A percentile compares a stretch with the other conserved stretches of the same genome.
Conservation (phyloP, 495 filamentous ascomycete genomes). For the Neurospora hispaniola region DNA sequence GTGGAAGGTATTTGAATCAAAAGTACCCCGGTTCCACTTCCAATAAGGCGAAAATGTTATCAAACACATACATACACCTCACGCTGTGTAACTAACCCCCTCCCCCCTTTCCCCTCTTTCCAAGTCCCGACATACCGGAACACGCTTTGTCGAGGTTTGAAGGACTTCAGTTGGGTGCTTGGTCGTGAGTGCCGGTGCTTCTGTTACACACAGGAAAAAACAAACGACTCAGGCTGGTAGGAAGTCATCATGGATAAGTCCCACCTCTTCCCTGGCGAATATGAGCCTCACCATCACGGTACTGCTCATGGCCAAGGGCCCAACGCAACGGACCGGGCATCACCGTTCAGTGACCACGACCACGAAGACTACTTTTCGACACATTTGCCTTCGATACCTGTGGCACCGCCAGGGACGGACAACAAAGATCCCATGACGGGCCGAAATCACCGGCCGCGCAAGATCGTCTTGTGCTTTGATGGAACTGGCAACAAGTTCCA, state of each 20-base stretch:
- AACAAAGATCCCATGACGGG: not conserved
- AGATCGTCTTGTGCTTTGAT: constrained; percentile 76
- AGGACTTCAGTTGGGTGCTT: not conserved
- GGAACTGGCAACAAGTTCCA: constrained; percentile 83
- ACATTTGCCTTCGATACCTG: constrained; percentile 13
- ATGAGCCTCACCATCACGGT: not conserved
- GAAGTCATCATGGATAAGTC: constrained; percentile 17
- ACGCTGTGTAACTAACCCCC: not conserved
- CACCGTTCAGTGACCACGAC: not conserved
- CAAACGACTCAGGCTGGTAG: not conserved
- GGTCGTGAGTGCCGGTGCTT: not conserved
- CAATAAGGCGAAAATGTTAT: not conserved
- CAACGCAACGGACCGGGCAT: not conserved
- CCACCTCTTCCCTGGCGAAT: constrained; percentile 12
- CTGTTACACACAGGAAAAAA: not conserved
- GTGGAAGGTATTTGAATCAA: not conserved
- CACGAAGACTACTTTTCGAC: constrained; percentile 18
- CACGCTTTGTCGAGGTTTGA: not conserved
- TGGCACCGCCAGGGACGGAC: constrained; percentile 6
- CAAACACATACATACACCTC: not conserved
- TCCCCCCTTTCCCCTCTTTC: not conserved
- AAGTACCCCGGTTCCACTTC: not conserved
- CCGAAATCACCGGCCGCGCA: constrained; percentile 19
- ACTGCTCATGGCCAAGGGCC: not conserved
- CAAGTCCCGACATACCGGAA: not conserved